Evolutionary conservation across 768 basidiomycete species (phyloP).

Genomic region (Psilocybe tampanensis): DNA sequence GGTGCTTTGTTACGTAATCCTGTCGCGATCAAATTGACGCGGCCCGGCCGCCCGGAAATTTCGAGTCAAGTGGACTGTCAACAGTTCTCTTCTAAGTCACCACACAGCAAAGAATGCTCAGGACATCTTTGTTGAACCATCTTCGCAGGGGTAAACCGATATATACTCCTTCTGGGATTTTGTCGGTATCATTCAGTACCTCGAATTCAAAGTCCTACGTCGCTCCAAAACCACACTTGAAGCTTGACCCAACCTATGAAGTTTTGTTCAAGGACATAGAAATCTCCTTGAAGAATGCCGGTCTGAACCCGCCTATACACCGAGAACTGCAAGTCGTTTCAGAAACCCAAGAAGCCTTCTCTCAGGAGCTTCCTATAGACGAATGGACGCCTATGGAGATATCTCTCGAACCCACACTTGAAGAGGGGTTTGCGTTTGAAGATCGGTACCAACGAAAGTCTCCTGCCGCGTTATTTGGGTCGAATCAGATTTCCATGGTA

Average conservation of each 20-base stretch:
- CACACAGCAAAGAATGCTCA: conserved; percentile 9
- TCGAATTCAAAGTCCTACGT: conserved; percentile 26
- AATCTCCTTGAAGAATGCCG: conserved; percentile 55
- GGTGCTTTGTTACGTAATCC: conserved; percentile 2
- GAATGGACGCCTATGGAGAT: conserved; percentile 30
- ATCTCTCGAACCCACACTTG: conserved; percentile 25
- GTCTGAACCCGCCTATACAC: conserved; percentile 25
- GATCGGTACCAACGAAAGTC: conserved; percentile 56
- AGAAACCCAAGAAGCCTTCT: not conserved
- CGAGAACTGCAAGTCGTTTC: conserved; percentile 57
- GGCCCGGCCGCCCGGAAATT: not conserved
- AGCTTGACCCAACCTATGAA: conserved; percentile 68
- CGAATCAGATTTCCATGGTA: conserved; percentile 69
- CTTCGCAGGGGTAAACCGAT: not conserved
- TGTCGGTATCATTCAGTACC: conserved; percentile 18
- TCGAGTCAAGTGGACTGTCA: not conserved
- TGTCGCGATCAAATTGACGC: not conserved
- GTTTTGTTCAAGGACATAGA: conserved; percentile 69
- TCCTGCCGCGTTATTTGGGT: conserved; percentile 82
- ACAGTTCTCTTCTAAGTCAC: not conserved
- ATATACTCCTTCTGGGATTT: not conserved
- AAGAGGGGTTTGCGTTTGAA: conserved; percentile 36
- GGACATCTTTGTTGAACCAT: not conserved
- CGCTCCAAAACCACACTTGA: conserved; percentile 59
- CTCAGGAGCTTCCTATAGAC: conserved; percentile 12